Conservation (phyloP, 768 basidiomycete species). For the Trichaptum fuscoviolaceum region DNA sequence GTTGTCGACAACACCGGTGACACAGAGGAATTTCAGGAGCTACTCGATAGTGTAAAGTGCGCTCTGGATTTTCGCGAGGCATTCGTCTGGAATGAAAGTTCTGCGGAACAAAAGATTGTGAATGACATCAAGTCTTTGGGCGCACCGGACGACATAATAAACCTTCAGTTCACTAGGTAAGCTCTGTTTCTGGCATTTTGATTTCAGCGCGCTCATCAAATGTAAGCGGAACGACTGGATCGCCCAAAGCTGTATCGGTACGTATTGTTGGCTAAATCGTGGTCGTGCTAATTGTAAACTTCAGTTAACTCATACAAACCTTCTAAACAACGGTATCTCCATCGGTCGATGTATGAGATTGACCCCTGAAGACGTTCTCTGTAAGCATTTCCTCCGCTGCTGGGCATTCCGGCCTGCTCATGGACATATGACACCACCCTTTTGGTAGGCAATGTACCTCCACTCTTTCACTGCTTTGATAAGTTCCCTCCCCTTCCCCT, state of each 20-base stretch:
- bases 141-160: constrained; percentile 66
- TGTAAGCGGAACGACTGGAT: constrained; percentile 70
- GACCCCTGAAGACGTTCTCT: constrained; percentile 59
- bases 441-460: constrained; percentile 71
- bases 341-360: constrained; percentile 71
- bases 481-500: constrained; percentile 34
- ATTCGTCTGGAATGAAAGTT: constrained; percentile 60
- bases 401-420: background rate
- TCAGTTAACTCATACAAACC: constrained; percentile 72
- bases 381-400: constrained; percentile 32
- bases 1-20: constrained; percentile 58
- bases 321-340: constrained; percentile 71
- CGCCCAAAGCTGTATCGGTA: constrained; percentile 81
- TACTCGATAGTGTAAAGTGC: constrained; percentile 38
- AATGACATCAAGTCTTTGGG: constrained; percentile 36
- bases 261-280: constrained; percentile 16
- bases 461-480: constrained; percentile 89
- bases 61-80: constrained; percentile 69
- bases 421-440: constrained; percentile 7
- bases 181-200: constrained; percentile 7
- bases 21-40: constrained; percentile 33
- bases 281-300: background rate
- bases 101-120: constrained; percentile 36
- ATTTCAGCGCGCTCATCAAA: background rate
- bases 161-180: constrained; percentile 82